Conservation (phyloP, 2,329 filamentous ascomycete genomes). For the Cadophora malorum region DNA sequence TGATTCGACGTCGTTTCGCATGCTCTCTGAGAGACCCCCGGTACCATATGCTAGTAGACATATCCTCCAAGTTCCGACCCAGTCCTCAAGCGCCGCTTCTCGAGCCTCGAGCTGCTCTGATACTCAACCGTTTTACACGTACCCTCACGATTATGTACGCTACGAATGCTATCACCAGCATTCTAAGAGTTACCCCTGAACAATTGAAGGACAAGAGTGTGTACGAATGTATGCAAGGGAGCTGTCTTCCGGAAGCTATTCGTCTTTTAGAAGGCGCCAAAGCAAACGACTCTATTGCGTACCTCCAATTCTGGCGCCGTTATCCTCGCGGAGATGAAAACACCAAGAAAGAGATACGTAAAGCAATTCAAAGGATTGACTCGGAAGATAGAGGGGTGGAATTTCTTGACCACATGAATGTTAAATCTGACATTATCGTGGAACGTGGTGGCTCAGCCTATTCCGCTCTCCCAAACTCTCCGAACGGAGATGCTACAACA, state of each 20-base stretch:
- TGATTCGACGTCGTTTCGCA: constrained; percentile 80
- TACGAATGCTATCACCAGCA: constrained; percentile 75
- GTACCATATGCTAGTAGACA: constrained; percentile 87
- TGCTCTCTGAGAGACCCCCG: constrained; percentile 82
- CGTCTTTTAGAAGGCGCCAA: constrained; percentile 84
- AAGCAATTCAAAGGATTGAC: constrained; percentile 49
- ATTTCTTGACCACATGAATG: constrained; percentile 51
- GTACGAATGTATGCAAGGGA: constrained; percentile 84
- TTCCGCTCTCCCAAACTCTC: too few species aligned
- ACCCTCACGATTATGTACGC: constrained; percentile 87
- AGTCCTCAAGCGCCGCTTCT: constrained; percentile 65
- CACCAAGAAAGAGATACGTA: constrained; percentile 53
- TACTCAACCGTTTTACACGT: constrained; percentile 84
- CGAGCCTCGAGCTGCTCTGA: constrained; percentile 83
- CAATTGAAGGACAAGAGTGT: constrained; percentile 80
- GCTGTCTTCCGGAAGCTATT: constrained; percentile 77
- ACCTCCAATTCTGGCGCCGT: constrained; percentile 83
- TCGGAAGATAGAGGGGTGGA: constrained; percentile 56
- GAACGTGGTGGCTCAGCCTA: too few species aligned
- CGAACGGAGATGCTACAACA: too few species aligned
- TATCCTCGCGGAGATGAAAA: constrained; percentile 70
- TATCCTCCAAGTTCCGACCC: constrained; percentile 80
- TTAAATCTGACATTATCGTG: too few species aligned
- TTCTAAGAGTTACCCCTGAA: constrained; percentile 74
- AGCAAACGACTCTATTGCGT: constrained; percentile 89